Evolutionary conservation across 768 basidiomycete genomes (phyloP).

Genomic region (Cystobasidium tubakii): DNA sequence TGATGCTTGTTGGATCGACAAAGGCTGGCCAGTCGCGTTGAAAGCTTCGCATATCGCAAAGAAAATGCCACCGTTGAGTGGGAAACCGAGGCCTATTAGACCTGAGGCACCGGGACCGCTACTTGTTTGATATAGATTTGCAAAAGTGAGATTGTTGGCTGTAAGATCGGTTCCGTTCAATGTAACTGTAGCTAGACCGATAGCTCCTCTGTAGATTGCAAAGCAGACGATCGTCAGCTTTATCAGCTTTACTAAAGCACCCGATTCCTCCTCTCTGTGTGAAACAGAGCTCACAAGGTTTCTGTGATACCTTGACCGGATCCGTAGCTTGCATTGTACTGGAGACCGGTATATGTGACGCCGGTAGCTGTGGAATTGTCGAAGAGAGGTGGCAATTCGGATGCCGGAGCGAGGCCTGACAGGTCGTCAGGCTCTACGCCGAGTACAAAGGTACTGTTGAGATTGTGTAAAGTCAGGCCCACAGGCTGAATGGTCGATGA

Average conservation of each 20-base stretch:
- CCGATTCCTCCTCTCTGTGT: too few relatives aligned
- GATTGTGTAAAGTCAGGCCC: too few relatives aligned
- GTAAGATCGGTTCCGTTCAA: constrained; percentile 25
- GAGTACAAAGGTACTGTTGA: constrained; percentile 20
- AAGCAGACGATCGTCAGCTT: neutral
- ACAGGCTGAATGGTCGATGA: too few relatives aligned
- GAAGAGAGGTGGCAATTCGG: constrained; percentile 21
- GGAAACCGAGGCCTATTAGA: constrained; percentile 29
- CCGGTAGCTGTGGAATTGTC: constrained; percentile 3
- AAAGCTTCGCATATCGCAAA: neutral
- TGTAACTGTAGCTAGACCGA: neutral
- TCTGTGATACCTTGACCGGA: constrained; percentile 22
- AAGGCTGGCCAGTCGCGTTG: neutral
- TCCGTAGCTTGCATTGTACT: constrained; percentile 32
- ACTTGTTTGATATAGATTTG: constrained; percentile 20
- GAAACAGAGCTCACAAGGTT: constrained; percentile 4
- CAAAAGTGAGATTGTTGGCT: constrained; percentile 35
- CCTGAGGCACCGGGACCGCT: constrained; percentile 5
- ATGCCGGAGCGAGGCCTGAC: neutral
- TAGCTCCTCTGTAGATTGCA: constrained; percentile 5
- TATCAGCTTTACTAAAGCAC: too few relatives aligned
- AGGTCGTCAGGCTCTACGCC: neutral
- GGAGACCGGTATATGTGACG: constrained; percentile 1
- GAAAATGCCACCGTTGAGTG: constrained; percentile 13
- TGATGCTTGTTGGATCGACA: constrained; percentile 1